Conservation (phyloP, 805 yeast genomes). For the Candida dajiaensis region DNA sequence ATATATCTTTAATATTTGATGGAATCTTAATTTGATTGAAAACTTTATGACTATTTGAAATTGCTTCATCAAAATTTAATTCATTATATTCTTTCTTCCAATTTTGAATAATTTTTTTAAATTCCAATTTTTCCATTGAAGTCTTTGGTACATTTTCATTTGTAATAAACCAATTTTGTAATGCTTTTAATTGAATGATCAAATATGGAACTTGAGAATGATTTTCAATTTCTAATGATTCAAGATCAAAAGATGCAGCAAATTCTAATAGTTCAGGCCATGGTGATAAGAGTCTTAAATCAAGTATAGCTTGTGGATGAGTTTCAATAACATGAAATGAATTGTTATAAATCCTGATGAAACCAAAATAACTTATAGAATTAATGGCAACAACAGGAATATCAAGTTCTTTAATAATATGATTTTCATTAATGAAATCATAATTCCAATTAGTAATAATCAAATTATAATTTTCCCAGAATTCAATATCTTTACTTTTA, state of each 20-base stretch:
- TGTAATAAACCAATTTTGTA: slow-evolving; percentile 33
- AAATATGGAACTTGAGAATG: slow-evolving; percentile 68
- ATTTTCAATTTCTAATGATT: slow-evolving; percentile 30
- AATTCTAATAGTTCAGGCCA: slow-evolving; percentile 62
- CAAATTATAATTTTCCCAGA: slow-evolving; percentile 45
- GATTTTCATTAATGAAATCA: slow-evolving; percentile 23
- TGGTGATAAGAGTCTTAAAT: slow-evolving; percentile 60
- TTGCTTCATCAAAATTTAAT: slow-evolving; percentile 47
- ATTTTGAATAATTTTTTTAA: slow-evolving; percentile 31
- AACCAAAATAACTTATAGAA: slow-evolving; percentile 62
- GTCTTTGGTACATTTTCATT: slow-evolving; percentile 28
- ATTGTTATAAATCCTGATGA: slow-evolving; percentile 47
- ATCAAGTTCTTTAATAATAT: slow-evolving; percentile 27
- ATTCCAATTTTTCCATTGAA: slow-evolving; percentile 35
- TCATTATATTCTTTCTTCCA: slow-evolving; percentile 34
- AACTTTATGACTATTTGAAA: slow-evolving; percentile 37
- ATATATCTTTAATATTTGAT: slow-evolving; percentile 19
- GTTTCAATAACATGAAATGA: slow-evolving; percentile 66
- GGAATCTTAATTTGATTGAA: slow-evolving; percentile 31
- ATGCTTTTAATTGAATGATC: slow-evolving; percentile 51
- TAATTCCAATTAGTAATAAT: slow-evolving; percentile 39
- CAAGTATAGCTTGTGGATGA: slow-evolving; percentile 58
- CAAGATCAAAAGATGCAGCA: slow-evolving; percentile 45
- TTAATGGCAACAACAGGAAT: slow-evolving; percentile 52
- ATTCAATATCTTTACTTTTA: slow-evolving; percentile 6